Evolutionary conservation across 2,329 filamentous ascomycete genomes (phyloP).

Genomic region (Aspergillus eucalypticola): DNA sequence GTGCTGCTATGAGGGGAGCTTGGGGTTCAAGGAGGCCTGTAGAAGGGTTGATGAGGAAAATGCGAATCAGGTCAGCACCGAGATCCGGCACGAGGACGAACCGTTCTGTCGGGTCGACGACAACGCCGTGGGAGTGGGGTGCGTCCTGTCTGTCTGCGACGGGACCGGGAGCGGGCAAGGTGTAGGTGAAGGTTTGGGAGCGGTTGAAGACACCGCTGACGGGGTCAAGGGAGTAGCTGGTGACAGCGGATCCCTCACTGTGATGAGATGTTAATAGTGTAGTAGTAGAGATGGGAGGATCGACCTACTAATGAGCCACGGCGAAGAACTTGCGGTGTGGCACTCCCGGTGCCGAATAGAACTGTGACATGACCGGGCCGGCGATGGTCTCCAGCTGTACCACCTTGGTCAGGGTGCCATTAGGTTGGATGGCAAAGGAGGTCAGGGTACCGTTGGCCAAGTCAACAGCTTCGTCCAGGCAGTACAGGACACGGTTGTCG

Average conservation of each 20-base stretch:
- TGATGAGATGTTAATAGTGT: not conserved
- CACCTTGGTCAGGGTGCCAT: slow-evolving; percentile 19
- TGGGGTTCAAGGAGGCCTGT: slow-evolving; percentile 52
- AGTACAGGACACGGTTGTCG: slow-evolving; percentile 15
- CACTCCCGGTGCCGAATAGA: slow-evolving; percentile 14
- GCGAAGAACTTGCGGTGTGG: slow-evolving; percentile 14
- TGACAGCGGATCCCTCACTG: slow-evolving; percentile 17
- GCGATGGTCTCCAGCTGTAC: slow-evolving; percentile 12
- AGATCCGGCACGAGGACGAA: slow-evolving; percentile 57
- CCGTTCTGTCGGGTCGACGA: slow-evolving; percentile 45
- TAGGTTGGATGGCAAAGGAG: slow-evolving; percentile 14
- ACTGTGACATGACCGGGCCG: slow-evolving; percentile 21
- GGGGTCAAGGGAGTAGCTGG: slow-evolving; percentile 14
- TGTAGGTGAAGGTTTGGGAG: slow-evolving; percentile 20
- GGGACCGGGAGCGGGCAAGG: slow-evolving; percentile 39
- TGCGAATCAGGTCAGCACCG: slow-evolving; percentile 56
- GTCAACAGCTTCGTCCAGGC: slow-evolving; percentile 22
- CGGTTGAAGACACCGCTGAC: slow-evolving; percentile 7
- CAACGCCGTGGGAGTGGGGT: slow-evolving; percentile 57
- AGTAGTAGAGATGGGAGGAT: not conserved
- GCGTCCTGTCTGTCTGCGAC: slow-evolving; percentile 54
- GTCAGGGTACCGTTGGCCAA: slow-evolving; percentile 22
- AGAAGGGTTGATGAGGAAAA: slow-evolving; percentile 52
- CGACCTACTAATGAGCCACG: slow-evolving; percentile 23
- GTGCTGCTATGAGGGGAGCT: slow-evolving; percentile 42